These are phyloP conservation scores for Ramularia collo-cygni DNA, from an alignment of 2,329 filamentous ascomycete species.

Conservation along the genomic window DNA sequence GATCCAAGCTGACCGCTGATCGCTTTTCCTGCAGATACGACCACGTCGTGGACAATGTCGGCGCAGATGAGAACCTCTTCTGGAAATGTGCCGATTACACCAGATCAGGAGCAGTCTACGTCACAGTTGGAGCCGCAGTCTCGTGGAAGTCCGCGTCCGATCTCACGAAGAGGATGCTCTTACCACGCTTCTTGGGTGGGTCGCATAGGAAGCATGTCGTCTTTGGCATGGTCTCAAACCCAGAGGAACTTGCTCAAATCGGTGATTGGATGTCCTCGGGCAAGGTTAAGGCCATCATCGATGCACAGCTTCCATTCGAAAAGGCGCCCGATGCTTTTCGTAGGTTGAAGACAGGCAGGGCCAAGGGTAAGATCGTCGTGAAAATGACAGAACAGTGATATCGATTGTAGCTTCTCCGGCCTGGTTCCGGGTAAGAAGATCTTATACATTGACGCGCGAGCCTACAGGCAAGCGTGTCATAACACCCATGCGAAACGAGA, in stretches of 20 bases:
- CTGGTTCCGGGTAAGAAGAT: too few relatives aligned
- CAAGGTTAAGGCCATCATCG: constrained; percentile 51
- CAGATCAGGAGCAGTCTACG: constrained; percentile 43
- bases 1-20: too few relatives aligned
- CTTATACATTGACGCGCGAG: too few relatives aligned
- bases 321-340: constrained; percentile 52
- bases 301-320: constrained; percentile 50
- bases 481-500: too few relatives aligned
- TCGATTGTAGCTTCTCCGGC: neutral
- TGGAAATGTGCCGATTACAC: constrained; percentile 47
- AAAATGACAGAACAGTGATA: constrained; percentile 12
- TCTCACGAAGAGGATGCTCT: constrained; percentile 46
- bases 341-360: constrained; percentile 50
- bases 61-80: constrained; percentile 46
- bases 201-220: constrained; percentile 39
- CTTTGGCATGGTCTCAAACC: constrained; percentile 32
- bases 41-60: constrained; percentile 54
- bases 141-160: constrained; percentile 34
- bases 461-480: too few relatives aligned
- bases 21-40: too few relatives aligned
- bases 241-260: constrained; percentile 44
- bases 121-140: constrained; percentile 12
- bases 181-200: constrained; percentile 42
- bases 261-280: constrained; percentile 51
- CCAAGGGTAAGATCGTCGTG: constrained; percentile 55